These are phyloP conservation scores for Tulasnella calospora DNA, from an alignment of 768 basidiomycete species.

Conservation along the genomic window DNA sequence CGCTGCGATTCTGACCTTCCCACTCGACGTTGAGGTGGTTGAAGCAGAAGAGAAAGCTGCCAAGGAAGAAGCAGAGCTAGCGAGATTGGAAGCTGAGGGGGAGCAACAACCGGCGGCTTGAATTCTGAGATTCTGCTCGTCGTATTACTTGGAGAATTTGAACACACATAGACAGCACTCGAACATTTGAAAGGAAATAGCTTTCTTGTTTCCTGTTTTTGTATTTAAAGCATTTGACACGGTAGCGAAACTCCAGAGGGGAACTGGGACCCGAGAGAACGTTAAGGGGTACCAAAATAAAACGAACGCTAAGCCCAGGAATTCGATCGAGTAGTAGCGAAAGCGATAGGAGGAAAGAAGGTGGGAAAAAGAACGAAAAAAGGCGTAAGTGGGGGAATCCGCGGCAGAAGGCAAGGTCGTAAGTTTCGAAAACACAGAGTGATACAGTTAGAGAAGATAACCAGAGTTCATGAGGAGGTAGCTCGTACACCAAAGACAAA, in stretches of 20 bases:
- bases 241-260: neutral
- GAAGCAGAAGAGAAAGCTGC: slow-evolving; percentile 71
- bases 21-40: slow-evolving; percentile 90
- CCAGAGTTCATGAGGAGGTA: neutral
- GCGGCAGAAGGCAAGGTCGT: neutral
- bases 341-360: neutral
- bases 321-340: slow-evolving; percentile 4
- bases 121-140: neutral
- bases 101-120: neutral
- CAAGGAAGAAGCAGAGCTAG: slow-evolving; percentile 29
- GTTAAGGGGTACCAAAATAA: neutral
- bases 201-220: neutral
- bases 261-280: neutral
- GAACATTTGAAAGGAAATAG: neutral
- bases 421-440: neutral
- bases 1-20: slow-evolving; percentile 93
- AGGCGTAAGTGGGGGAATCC: neutral
- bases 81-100: neutral
- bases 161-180: neutral
- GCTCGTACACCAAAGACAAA: neutral
- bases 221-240: neutral
- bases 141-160: neutral
- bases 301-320: neutral
- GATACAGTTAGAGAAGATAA: neutral
- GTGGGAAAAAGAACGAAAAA: neutral